phyloP scores from a whole-genome alignment of 2,329 filamentous ascomycete genomes.

The Aureobasidium lini region DNA sequence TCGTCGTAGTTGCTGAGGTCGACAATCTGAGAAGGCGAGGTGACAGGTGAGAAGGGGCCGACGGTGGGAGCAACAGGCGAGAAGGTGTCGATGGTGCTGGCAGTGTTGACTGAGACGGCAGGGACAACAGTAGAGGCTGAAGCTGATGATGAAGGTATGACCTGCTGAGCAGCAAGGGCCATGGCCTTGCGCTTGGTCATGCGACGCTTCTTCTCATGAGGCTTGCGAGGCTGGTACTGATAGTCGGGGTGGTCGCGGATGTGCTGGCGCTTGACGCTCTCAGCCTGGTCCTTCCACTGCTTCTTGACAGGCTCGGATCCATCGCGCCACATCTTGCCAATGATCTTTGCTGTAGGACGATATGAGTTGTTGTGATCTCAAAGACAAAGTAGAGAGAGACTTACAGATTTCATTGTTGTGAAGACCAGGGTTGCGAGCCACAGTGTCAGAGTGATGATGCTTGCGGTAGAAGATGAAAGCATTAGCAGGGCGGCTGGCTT shows the following conservation, averaged over 20 bases:
- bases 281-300: constrained; percentile 32
- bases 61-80: neutral
- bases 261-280: constrained; percentile 34
- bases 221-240: constrained; percentile 41
- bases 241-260: constrained; percentile 35
- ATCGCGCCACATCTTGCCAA: constrained; percentile 36
- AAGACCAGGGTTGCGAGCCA: constrained; percentile 32
- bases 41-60: neutral
- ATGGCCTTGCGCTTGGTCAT: constrained; percentile 20
- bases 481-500: constrained; percentile 39
- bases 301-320: constrained; percentile 31
- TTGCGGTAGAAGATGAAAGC: constrained; percentile 41
- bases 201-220: constrained; percentile 39
- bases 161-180: constrained; percentile 3
- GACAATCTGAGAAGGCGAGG: constrained; percentile 8
- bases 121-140: neutral
- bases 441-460: constrained; percentile 30
- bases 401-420: constrained; percentile 42
- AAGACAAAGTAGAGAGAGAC: constrained; percentile 15
- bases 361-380: neutral
- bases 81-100: neutral
- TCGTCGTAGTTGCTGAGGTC: constrained; percentile 5
- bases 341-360: constrained; percentile 23
- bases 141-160: neutral
- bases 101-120: neutral